A percentile compares a stretch with the other conserved stretches of the same genome.
phyloP scores from a whole-genome alignment of 352 stramenopile species.

The Globisporangium polare region DNA sequence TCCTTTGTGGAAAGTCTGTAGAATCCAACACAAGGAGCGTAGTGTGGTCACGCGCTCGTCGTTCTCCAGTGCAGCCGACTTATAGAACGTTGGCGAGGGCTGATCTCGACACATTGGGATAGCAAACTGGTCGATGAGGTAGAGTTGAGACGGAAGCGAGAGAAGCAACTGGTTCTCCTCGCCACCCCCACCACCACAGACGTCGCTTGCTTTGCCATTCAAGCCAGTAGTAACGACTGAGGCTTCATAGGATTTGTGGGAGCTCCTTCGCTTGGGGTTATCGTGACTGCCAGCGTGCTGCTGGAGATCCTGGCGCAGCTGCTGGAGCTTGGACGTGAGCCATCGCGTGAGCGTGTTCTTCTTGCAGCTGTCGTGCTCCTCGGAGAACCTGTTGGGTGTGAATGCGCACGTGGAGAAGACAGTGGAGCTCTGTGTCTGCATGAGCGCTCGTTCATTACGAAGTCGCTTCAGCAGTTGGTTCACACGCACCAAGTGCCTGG shows the following conservation, averaged over 20 bases:
- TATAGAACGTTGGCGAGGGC: constrained; percentile 1
- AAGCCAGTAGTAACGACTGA: neutral
- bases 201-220: neutral
- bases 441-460: constrained; percentile 34
- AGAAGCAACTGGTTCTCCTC: constrained; percentile 24
- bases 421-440: neutral
- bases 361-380: constrained; percentile 16
- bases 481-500: constrained; percentile 12
- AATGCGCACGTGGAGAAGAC: constrained; percentile 22
- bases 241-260: neutral
- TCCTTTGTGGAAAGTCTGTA: constrained; percentile 17
- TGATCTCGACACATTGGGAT: constrained; percentile 16
- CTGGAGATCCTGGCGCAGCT: constrained; percentile 35
- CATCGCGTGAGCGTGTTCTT: constrained; percentile 26
- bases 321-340: constrained; percentile 31
- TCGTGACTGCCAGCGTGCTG: neutral
- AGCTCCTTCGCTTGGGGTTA: neutral
- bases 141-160: constrained; percentile 27
- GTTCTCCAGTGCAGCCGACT: neutral
- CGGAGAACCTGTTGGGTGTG: neutral
- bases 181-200: neutral
- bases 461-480: constrained; percentile 22
- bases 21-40: constrained; percentile 19
- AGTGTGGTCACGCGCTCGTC: constrained; percentile 23
- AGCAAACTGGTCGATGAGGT: constrained; percentile 18